Base-by-base conservation (phyloP, 2,329 filamentous ascomycete genomes). In the Aspergillus fischeri region DNA sequence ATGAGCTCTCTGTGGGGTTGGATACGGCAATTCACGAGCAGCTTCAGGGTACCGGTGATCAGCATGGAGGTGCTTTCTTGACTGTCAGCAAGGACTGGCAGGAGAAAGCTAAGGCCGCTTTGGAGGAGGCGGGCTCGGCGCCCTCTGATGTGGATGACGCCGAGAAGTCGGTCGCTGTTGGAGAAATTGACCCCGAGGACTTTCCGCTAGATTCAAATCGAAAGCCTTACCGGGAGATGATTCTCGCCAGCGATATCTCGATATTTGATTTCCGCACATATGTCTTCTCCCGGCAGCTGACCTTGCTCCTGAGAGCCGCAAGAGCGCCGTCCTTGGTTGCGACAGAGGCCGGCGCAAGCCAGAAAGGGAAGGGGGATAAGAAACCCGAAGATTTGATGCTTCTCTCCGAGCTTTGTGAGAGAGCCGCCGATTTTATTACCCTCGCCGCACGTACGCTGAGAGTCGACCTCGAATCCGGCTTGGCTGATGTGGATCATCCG, bases 251-350 rank as follows among this genome's bases (percentile, higher is more conserved):
- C 76, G 90, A 96, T 63, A 95, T 99, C 38, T 99, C 94, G 0
- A 81, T 96, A 2, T 97, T 97, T 69, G 94, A 99, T 73, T 97
- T 99, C 71, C 83, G 91, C 51, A 91, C 89, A 65, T 99, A 99
- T 71, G 86, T 99, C 11, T 99, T 97, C 72, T 87, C 91, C 3
- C 85, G 94, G 25, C 93, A 99, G 67, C 85, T 96, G 60, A 84
- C 89, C 2, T 77, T 99, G 0, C 80, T 97, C 1, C 80, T 96
- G 11, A 85, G 92, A 4, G 82, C 96, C 1, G 92, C 90, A n/a
- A 94, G 93, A 68, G 74, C 75, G 14, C 69, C 69, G 21, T 77
- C 70, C 27, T 58, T 77, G 45, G 63, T 64, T 57, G 65, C 63
- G n/a, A 67, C 66, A 20, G 69, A 73, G 10, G 57, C 66, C 17